Percentiles rank a stretch among this genome's conserved stretches.
Evolutionary conservation across 139 green algal genomes (phyloP).

Genomic region (Haematococcus lacustris): DNA sequence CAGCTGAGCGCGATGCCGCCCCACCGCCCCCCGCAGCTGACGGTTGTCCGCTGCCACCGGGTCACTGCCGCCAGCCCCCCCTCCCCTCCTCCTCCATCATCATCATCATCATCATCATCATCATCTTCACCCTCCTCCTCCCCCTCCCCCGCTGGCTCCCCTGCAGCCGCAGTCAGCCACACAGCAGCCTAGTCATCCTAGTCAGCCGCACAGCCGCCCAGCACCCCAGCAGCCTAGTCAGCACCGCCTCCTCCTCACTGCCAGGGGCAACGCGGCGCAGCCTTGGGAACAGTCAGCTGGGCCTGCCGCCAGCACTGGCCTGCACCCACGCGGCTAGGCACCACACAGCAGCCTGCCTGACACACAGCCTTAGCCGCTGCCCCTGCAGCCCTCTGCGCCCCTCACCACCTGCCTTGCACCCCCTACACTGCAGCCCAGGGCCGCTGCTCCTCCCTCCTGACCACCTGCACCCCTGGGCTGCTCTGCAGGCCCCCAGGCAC

Average conservation of each 20-base stretch:
- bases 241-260: too few relatives aligned
- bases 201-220: not conserved
- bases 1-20: conserved; percentile 56
- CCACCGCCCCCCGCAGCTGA: conserved; percentile 43
- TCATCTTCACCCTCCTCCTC: conserved; percentile 3
- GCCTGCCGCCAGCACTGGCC: not conserved
- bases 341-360: not conserved
- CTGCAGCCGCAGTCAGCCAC: not conserved
- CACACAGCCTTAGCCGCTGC: not conserved
- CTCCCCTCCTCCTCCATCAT: conserved; percentile 19
- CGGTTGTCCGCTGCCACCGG: conserved; percentile 37
- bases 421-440: not conserved
- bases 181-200: not conserved
- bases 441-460: not conserved
- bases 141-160: not conserved
- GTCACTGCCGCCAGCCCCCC: conserved; percentile 14
- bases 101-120: not conserved
- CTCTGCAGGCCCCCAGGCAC: not conserved
- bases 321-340: too few relatives aligned
- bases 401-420: not conserved
- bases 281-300: not conserved
- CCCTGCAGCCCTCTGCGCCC: not conserved
- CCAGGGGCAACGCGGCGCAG: too few relatives aligned
- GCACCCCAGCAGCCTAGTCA: not conserved
- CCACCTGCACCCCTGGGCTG: not conserved